A percentile compares a stretch with the other conserved stretches of the same genome.
phyloP scores from a whole-genome alignment of 208 protist genomes.

The Acanthamoeba lenticulata region DNA sequence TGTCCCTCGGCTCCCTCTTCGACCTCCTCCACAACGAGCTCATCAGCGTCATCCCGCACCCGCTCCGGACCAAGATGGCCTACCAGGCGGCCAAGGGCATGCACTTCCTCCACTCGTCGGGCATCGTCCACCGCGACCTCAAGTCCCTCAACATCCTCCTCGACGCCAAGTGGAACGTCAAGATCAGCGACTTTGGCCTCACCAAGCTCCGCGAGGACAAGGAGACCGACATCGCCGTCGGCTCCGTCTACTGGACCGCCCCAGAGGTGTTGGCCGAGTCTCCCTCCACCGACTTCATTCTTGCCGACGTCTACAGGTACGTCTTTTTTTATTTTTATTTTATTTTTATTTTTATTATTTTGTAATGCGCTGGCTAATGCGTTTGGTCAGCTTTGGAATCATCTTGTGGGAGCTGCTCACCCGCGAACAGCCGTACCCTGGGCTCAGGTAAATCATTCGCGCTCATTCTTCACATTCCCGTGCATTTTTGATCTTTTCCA shows the following conservation, averaged over 20 bases:
- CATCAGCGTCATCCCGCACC: neutral
- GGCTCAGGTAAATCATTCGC: no score
- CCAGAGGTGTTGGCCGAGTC: neutral
- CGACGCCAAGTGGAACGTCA: conserved; percentile 5
- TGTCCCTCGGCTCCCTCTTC: conserved; percentile 17
- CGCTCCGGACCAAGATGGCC: neutral
- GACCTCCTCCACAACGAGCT: conserved; percentile 25
- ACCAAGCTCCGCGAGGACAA: neutral
- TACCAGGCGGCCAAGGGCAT: conserved; percentile 3
- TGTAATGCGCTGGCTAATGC: no score
- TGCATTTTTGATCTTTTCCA: neutral
- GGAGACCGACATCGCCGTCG: neutral
- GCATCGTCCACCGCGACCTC: neutral
- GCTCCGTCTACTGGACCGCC: neutral
- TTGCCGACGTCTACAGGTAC: neutral
- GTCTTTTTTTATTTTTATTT: no score
- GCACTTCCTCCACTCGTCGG: conserved; percentile 7
- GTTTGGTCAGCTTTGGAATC: no score
- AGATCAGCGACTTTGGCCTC: neutral
- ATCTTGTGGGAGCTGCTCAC: conserved; percentile 18
- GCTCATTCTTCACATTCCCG: no score
- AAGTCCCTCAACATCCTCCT: conserved; percentile 16
- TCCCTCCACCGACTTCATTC: neutral
- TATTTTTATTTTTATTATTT: no score
- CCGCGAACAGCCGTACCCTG: neutral